Evolutionary conservation across 306 rosid species (phyloP), one percentile per base, ranked within the genome.

Genomic region (Cucumis melo): DNA sequence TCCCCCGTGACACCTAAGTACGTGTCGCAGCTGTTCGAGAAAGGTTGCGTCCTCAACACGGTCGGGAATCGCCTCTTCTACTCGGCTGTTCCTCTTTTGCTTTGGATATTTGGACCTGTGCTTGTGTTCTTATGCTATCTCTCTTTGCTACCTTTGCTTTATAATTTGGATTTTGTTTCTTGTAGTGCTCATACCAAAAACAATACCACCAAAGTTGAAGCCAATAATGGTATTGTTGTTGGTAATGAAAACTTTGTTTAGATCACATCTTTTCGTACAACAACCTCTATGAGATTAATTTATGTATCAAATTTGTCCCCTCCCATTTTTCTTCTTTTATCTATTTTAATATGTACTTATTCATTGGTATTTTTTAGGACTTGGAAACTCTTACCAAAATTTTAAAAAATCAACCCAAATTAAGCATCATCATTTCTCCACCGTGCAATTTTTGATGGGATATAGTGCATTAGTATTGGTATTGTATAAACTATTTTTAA

Each of bases 101-200:
- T 79, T 36, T 83, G 87, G 89, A 59, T 83, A 21, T 81, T 81
- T 41, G 84, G 89, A 64, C 79, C 89, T 4, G 77, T 79, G 5
- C 41, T 83, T 10, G 83, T 83, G 58, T 78, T 86, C 17, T 6
- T 83, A 2, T 53, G 82, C 54, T 79, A 75, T 53, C 75, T 71
- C 10, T 19, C 78, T 3, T 53, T 86, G 87, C 72, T 81, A 2
- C 42, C 29, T n/a, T 44, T 80, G 13, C 83, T 83, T 24, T 86
- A 81, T 57, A 54, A 77, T 64, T 72, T 77, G 39, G 80, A 77
- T 14, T 77, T 77, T 16, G 63, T 64, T 63, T 5, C 17, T 77
- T 16, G 5, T 38, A 0, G 38, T n/a, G 53, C 42, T 63, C 21
- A 29, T 14, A 77, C 13, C 34, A 64, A 51, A 34, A 56, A 51